Evolutionary conservation across 768 basidiomycete species (phyloP).

Genomic region (Tricholoma flavovirens): DNA sequence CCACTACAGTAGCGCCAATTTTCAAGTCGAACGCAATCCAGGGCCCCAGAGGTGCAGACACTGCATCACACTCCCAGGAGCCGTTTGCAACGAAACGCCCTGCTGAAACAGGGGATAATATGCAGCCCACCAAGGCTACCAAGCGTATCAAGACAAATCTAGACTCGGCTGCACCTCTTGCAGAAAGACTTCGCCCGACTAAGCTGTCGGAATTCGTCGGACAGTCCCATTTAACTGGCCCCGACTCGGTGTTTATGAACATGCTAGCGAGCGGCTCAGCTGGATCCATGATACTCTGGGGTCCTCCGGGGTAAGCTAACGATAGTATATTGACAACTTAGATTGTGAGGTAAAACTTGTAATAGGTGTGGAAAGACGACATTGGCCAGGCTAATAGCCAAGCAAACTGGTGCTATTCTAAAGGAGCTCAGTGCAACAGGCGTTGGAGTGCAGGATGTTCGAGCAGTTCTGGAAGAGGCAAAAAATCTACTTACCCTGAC

Average conservation of each 20-base stretch:
- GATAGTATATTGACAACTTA: not conserved
- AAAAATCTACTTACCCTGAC: slow-evolving; percentile 57
- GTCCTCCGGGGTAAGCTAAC: slow-evolving; percentile 56
- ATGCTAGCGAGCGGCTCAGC: slow-evolving; percentile 43
- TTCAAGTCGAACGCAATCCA: slow-evolving; percentile 22
- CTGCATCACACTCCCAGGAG: slow-evolving; percentile 2
- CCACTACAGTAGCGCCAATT: slow-evolving; percentile 35
- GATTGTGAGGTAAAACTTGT: not conserved
- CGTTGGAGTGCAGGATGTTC: slow-evolving; percentile 63
- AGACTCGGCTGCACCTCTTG: slow-evolving; percentile 45
- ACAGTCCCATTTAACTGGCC: slow-evolving; percentile 56
- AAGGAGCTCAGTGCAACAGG: slow-evolving; percentile 77
- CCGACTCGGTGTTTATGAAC: slow-evolving; percentile 50
- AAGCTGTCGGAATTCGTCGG: slow-evolving; percentile 65
- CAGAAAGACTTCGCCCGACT: slow-evolving; percentile 67
- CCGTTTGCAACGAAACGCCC: slow-evolving; percentile 13
- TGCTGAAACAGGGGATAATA: slow-evolving; percentile 8
- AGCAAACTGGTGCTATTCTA: slow-evolving; percentile 51
- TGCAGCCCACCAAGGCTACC: slow-evolving; percentile 3
- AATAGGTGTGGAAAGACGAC: slow-evolving; percentile 70
- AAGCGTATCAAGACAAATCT: slow-evolving; percentile 18
- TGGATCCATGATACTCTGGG: slow-evolving; percentile 69
- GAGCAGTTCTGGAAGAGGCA: slow-evolving; percentile 72
- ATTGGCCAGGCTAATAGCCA: slow-evolving; percentile 65
- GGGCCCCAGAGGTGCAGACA: slow-evolving; percentile 11